Evolutionary conservation across 2,329 filamentous ascomycete species (phyloP).

Genomic region (Fusarium domesticum): DNA sequence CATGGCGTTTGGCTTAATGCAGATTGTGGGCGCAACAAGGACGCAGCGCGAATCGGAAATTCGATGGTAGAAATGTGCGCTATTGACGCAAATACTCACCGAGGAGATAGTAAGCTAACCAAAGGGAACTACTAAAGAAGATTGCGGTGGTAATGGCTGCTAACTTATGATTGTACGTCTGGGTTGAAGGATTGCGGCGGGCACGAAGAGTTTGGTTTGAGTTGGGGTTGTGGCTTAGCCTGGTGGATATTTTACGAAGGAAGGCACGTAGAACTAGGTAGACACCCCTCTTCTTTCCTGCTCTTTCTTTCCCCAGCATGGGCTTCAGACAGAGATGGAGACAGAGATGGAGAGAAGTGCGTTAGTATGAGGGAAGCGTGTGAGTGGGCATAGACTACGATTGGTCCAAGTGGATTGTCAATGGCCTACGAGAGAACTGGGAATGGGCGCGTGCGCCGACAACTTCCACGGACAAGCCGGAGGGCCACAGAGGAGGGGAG

Average conservation of each 20-base stretch:
- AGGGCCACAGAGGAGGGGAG: too few species aligned
- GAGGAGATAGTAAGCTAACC: constrained; percentile 25
- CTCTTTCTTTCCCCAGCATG: neutral
- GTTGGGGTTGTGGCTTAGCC: neutral
- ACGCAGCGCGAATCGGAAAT: constrained; percentile 6
- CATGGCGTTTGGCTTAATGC: constrained; percentile 25
- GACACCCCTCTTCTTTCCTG: neutral
- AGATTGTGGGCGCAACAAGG: constrained; percentile 24
- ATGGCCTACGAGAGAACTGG: neutral
- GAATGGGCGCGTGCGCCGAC: neutral
- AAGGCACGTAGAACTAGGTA: too few species aligned
- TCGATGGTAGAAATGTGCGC: constrained; percentile 20
- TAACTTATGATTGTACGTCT: neutral
- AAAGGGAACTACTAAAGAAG: constrained; percentile 16
- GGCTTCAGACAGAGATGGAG: too few species aligned
- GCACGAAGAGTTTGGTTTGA: constrained; percentile 21
- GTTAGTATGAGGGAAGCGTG: neutral
- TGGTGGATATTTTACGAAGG: too few species aligned
- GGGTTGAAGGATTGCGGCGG: neutral
- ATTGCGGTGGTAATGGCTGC: too few species aligned
- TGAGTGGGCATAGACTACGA: neutral
- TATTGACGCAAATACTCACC: constrained; percentile 35
- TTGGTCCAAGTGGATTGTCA: neutral
- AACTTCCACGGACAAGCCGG: neutral
- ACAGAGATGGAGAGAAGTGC: too few species aligned